phyloP scores from a whole-genome alignment of 2,329 filamentous ascomycete species.

The Cryphonectria carpinicola region DNA sequence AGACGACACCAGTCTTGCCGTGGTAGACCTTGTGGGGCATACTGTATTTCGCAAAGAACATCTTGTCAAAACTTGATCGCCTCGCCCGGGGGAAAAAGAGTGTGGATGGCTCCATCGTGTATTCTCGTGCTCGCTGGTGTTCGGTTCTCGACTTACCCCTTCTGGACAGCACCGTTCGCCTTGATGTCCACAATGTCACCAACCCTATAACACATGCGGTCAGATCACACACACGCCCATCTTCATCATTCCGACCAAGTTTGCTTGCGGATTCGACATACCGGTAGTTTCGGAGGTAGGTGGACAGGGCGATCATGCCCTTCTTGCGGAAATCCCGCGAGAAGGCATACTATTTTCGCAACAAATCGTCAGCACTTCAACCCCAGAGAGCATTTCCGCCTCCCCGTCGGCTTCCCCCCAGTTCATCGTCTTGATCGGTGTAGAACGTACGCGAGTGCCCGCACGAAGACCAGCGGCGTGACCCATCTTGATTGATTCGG shows the following conservation, averaged over 20 bases:
- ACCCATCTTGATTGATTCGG: slow-evolving; percentile 69
- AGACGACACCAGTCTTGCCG: slow-evolving; percentile 97
- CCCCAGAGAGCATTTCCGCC: slow-evolving; percentile 24
- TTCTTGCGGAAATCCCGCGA: slow-evolving; percentile 92
- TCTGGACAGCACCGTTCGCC: slow-evolving; percentile 97
- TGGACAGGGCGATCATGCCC: slow-evolving; percentile 90
- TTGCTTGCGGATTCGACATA: slow-evolving; percentile 47
- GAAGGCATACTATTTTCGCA: slow-evolving; percentile 75
- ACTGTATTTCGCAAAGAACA: slow-evolving; percentile 52
- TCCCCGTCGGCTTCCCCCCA: not conserved
- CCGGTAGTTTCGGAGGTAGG: slow-evolving; percentile 94
- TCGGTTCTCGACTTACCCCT: slow-evolving; percentile 71
- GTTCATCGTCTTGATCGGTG: slow-evolving; percentile 25
- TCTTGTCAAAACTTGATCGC: slow-evolving; percentile 39
- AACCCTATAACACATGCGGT: slow-evolving; percentile 60
- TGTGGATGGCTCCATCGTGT: slow-evolving; percentile 12
- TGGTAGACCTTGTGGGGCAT: slow-evolving; percentile 99
- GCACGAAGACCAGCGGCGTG: slow-evolving; percentile 85
- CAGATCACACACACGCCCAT: slow-evolving; percentile 15
- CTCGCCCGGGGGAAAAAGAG: not conserved
- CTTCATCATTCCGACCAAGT: slow-evolving; percentile 12
- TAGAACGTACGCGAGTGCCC: slow-evolving; percentile 75
- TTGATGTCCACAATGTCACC: slow-evolving; percentile 99
- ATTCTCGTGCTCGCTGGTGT: slow-evolving; percentile 33
- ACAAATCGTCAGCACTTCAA: slow-evolving; percentile 40